Conservation (phyloP, 208 protist genomes). For the Trypanosomatidae sp. region DNA sequence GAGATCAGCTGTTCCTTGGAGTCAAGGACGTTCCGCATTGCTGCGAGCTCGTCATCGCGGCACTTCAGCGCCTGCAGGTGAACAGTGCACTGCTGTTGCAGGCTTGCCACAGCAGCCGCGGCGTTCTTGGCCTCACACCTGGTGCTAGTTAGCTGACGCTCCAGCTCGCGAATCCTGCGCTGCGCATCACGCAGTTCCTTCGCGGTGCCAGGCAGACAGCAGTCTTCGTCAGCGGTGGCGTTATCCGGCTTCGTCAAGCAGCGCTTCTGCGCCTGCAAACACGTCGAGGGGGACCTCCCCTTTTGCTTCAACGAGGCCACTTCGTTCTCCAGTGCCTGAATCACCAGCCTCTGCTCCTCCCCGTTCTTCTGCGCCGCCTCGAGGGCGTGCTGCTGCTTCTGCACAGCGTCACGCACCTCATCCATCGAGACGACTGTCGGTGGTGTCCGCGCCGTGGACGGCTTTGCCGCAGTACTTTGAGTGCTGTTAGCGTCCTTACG, state of each 20-base stretch:
- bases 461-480: not conserved
- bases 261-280: conserved; percentile 16
- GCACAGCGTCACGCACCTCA: conserved; percentile 38
- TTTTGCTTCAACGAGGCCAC: conserved; percentile 26
- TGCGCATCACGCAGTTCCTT: conserved; percentile 34
- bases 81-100: conserved; percentile 23
- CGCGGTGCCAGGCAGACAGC: conserved; percentile 33
- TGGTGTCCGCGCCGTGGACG: not conserved
- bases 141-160: conserved; percentile 18
- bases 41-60: conserved; percentile 26
- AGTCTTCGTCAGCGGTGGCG: conserved; percentile 4
- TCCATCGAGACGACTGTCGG: conserved; percentile 22
- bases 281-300: not conserved
- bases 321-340: conserved; percentile 31
- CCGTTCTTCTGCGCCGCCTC: conserved; percentile 15
- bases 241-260: not conserved
- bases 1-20: conserved; percentile 20
- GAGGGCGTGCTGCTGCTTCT: conserved; percentile 29
- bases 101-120: conserved; percentile 11
- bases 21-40: conserved; percentile 21
- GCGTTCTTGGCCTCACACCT: conserved; percentile 17
- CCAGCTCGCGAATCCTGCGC: conserved; percentile 21
- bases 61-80: conserved; percentile 5
- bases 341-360: conserved; percentile 19
- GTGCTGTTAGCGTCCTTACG: conserved; percentile 18